Conservation (phyloP, 2,329 filamentous ascomycete genomes). For the Penicillium occitanis region DNA sequence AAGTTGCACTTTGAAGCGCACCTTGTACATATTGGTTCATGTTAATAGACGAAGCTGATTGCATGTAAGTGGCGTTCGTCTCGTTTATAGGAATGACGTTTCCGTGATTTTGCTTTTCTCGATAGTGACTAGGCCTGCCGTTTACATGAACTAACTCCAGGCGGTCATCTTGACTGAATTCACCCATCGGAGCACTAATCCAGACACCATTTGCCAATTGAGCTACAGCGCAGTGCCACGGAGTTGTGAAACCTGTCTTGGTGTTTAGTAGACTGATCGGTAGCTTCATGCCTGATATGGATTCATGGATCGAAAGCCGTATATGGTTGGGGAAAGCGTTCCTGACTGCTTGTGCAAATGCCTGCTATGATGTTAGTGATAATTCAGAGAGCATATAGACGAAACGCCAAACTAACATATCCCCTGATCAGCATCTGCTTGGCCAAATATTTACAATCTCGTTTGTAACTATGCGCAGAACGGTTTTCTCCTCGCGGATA, state of each 20-base stretch:
- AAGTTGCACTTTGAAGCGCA: background rate
- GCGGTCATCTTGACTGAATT: conserved; percentile 11
- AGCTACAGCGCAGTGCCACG: conserved; percentile 52
- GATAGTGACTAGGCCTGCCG: conserved; percentile 7
- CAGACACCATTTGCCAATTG: conserved; percentile 4
- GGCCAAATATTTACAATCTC: conserved; percentile 53
- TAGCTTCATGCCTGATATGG: conserved; percentile 50
- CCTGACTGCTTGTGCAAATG: conserved; percentile 54
- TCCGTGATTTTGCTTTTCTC: conserved; percentile 9
- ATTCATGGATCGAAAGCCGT: conserved; percentile 57
- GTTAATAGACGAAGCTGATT: background rate
- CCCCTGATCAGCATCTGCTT: conserved; percentile 57
- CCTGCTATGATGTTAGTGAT: conserved; percentile 35
- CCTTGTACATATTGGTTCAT: background rate
- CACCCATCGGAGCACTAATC: conserved; percentile 8
- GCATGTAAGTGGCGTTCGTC: background rate
- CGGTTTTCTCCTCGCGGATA: conserved; percentile 7
- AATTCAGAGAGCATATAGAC: background rate
- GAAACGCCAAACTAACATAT: conserved; percentile 44
- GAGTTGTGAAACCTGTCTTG: conserved; percentile 50
- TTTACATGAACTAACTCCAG: conserved; percentile 16
- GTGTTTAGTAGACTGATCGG: conserved; percentile 53
- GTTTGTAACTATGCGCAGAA: conserved; percentile 34
- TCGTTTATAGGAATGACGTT: background rate
- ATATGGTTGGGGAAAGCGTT: conserved; percentile 50